Percentiles rank a stretch among this genome's conserved stretches.
These are phyloP conservation scores for Cicer yamashitae DNA, from an alignment of 306 rosid species.

Conservation along the genomic window DNA sequence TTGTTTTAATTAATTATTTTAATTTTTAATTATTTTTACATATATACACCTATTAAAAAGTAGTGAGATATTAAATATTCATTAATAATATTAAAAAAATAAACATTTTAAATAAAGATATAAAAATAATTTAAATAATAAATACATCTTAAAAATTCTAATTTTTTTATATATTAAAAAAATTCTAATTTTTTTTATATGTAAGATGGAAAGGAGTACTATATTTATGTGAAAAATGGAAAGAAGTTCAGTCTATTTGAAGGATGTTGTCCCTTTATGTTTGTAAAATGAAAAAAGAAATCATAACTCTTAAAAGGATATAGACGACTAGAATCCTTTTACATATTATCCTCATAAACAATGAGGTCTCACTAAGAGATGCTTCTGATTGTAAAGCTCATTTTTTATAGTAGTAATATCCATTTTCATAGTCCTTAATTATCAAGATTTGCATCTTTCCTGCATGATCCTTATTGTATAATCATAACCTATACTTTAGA, in stretches of 20 bases:
- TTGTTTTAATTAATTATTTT: too few relatives aligned
- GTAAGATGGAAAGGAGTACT: too few relatives aligned
- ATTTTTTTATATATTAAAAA: too few relatives aligned
- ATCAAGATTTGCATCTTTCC: conserved; percentile 58
- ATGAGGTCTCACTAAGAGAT: conserved; percentile 50
- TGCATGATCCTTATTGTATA: conserved; percentile 36
- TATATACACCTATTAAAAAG: too few relatives aligned
- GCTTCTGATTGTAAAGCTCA: conserved; percentile 51
- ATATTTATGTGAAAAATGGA: background rate
- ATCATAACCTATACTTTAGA: conserved; percentile 38
- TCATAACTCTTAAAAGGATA: background rate
- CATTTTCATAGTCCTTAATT: conserved; percentile 45
- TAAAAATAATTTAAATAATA: too few relatives aligned
- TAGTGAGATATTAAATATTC: too few relatives aligned
- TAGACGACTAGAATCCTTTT: background rate
- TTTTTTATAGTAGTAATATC: conserved; percentile 10
- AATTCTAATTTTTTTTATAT: too few relatives aligned
- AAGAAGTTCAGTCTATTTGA: conserved; percentile 42
- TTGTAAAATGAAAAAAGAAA: conserved; percentile 1
- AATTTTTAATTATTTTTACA: too few relatives aligned
- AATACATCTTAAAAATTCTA: too few relatives aligned
- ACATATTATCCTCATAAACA: conserved; percentile 43
- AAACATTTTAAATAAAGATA: too few relatives aligned
- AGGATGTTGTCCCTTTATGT: conserved; percentile 47
- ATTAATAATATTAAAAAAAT: too few relatives aligned